Conservation (phyloP, 108 stramenopile genomes). For the Conticribra guillardii region DNA sequence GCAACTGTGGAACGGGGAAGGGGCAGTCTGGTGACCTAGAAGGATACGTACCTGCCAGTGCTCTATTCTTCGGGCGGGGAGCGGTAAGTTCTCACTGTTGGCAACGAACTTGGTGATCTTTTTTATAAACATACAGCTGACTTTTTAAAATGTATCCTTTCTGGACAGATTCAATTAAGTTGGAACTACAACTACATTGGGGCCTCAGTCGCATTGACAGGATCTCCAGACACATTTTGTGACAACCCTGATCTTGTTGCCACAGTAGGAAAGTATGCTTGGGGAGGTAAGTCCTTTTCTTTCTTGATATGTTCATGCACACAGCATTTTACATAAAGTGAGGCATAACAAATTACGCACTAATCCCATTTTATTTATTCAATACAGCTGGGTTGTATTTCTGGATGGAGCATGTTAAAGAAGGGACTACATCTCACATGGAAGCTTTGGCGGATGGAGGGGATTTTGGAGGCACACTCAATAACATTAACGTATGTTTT, state of each 20-base stretch:
- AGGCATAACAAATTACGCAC: too few relatives aligned
- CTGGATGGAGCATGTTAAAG: constrained; percentile 43
- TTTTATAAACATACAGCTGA: too few relatives aligned
- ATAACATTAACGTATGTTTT: constrained; percentile 28
- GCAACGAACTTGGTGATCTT: too few relatives aligned
- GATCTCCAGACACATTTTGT: constrained; percentile 30
- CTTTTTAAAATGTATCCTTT: too few relatives aligned
- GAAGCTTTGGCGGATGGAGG: constrained; percentile 16
- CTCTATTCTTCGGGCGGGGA: constrained; percentile 34
- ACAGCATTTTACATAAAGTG: too few relatives aligned
- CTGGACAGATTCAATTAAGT: too few relatives aligned
- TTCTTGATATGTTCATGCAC: too few relatives aligned
- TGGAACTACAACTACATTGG: constrained; percentile 44
- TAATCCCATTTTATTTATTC: too few relatives aligned
- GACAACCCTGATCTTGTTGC: constrained; percentile 37
- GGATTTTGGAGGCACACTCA: constrained; percentile 36
- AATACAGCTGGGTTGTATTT: constrained; percentile 38
- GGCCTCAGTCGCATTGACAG: constrained; percentile 28
- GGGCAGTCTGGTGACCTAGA: constrained; percentile 20
- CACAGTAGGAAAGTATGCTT: constrained; percentile 31
- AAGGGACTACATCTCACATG: constrained; percentile 32
- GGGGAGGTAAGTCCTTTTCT: too few relatives aligned
- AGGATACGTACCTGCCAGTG: constrained; percentile 30
- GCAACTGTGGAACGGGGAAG: constrained; percentile 21
- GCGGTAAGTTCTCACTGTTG: too few relatives aligned